Evolutionary conservation across 768 basidiomycete genomes (phyloP).

Genomic region (Fomitopsis pulvina): DNA sequence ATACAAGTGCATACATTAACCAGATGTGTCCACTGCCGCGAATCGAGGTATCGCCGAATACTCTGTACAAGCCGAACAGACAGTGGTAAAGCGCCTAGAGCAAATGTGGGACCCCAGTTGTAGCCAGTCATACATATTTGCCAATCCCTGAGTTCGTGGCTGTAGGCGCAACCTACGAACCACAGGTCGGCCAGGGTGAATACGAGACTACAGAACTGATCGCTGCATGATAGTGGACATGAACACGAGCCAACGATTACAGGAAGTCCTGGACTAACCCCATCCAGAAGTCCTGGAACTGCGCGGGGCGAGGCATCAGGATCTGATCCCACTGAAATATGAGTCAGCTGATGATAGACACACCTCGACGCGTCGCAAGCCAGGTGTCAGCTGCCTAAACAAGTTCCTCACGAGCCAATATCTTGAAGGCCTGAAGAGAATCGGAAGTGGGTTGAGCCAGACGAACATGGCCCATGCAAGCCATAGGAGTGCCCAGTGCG

Average conservation of each 20-base stretch:
- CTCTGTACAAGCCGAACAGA: constrained; percentile 79
- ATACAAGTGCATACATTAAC: constrained; percentile 70
- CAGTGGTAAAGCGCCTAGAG: constrained; percentile 61
- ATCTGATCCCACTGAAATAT: too few relatives aligned
- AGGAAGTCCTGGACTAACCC: constrained; percentile 41
- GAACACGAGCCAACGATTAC: neutral
- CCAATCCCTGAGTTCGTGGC: constrained; percentile 45
- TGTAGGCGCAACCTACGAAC: constrained; percentile 71
- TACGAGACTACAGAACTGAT: constrained; percentile 75
- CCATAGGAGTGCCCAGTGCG: constrained; percentile 81
- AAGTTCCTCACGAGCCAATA: constrained; percentile 76
- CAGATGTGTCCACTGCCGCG: constrained; percentile 65
- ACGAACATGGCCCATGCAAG: constrained; percentile 51
- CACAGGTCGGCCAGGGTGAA: constrained; percentile 72
- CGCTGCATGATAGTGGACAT: constrained; percentile 35
- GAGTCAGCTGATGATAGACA: constrained; percentile 13
- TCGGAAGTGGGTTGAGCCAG: constrained; percentile 71
- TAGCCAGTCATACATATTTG: constrained; percentile 38
- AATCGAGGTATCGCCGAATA: constrained; percentile 81
- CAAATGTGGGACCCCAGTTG: constrained; percentile 58
- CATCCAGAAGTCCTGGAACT: constrained; percentile 89
- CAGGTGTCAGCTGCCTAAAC: constrained; percentile 59
- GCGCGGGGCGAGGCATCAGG: neutral
- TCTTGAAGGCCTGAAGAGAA: constrained; percentile 56
- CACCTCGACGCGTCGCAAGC: constrained; percentile 71